Percentiles rank a stretch among this genome's conserved stretches.
These are phyloP conservation scores for Aspergillus mulundensis DNA, from an alignment of 495 filamentous ascomycete genomes.

Conservation along the genomic window DNA sequence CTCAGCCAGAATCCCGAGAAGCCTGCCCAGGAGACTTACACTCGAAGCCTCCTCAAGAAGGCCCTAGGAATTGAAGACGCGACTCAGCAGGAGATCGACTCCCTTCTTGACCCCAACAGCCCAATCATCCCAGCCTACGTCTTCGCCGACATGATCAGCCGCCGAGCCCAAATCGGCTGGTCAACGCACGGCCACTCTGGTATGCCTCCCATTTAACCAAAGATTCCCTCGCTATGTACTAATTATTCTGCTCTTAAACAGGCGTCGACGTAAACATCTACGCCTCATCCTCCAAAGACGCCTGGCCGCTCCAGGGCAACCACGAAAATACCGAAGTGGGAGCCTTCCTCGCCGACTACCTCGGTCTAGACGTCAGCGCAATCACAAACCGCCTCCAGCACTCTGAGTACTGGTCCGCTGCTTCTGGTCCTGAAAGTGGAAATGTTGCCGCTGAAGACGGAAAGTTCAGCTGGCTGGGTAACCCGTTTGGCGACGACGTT, in stretches of 20 bases:
- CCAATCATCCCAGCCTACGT: slow-evolving; percentile 43
- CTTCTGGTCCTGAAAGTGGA: slow-evolving; percentile 6
- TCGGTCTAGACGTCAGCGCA: slow-evolving; percentile 70
- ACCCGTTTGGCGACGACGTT: slow-evolving; percentile 32
- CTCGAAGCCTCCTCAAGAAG: slow-evolving; percentile 56
- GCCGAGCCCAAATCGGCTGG: slow-evolving; percentile 89
- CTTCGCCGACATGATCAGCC: slow-evolving; percentile 83
- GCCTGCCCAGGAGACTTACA: slow-evolving; percentile 42
- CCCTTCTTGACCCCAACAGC: slow-evolving; percentile 52
- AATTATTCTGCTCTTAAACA: slow-evolving; percentile 20
- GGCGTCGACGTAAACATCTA: slow-evolving; percentile 90
- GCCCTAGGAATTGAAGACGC: slow-evolving; percentile 75
- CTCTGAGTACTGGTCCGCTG: slow-evolving; percentile 35
- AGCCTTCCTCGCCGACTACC: slow-evolving; percentile 70
- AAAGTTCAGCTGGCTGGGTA: slow-evolving; percentile 40
- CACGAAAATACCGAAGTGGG: slow-evolving; percentile 95
- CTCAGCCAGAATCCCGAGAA: slow-evolving; percentile 31
- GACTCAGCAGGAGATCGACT: slow-evolving; percentile 64
- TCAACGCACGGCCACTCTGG: slow-evolving; percentile 82
- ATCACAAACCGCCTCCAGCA: slow-evolving; percentile 70
- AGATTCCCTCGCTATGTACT: slow-evolving; percentile 5
- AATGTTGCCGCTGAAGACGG: slow-evolving; percentile 3
- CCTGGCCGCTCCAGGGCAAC: slow-evolving; percentile 64
- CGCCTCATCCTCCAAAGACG: slow-evolving; percentile 50
- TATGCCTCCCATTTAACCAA: slow-evolving; percentile 13